A percentile compares a stretch with the other conserved stretches of the same genome.
Conservation (phyloP, 2,329 filamentous ascomycete species). For the Cladosporium sp. region DNA sequence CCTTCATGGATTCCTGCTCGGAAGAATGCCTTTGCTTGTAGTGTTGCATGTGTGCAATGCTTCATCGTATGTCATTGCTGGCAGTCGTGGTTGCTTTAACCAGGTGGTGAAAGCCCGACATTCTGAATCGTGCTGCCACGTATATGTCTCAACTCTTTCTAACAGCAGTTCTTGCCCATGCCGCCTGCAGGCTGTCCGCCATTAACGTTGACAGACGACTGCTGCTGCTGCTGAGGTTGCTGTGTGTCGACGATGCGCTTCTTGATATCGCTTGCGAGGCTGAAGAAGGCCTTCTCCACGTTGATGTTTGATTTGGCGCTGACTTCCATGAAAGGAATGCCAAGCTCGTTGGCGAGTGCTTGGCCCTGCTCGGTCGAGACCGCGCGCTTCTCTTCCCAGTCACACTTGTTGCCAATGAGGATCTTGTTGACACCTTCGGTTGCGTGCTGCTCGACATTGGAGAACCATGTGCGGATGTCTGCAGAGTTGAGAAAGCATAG, state of each 20-base stretch:
- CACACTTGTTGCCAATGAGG: slow-evolving; percentile 98
- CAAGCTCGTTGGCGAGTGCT: slow-evolving; percentile 87
- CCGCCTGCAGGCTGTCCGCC: slow-evolving; percentile 25
- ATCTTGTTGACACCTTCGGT: slow-evolving; percentile 99
- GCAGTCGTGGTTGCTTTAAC: not conserved
- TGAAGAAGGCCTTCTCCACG: slow-evolving; percentile 98
- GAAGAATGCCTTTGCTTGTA: not conserved
- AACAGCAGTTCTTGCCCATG: slow-evolving; percentile 61
- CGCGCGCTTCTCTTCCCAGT: slow-evolving; percentile 98
- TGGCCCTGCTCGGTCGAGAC: slow-evolving; percentile 92
- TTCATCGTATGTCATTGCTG: not conserved
- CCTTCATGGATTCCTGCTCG: not conserved
- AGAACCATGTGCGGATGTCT: slow-evolving; percentile 99
- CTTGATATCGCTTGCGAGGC: slow-evolving; percentile 93
- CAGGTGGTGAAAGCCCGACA: not conserved
- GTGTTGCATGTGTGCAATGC: not conserved
- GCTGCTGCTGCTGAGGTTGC: slow-evolving; percentile 73
- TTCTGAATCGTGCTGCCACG: not conserved
- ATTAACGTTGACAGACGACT: slow-evolving; percentile 29
- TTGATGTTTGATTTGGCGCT: slow-evolving; percentile 99
- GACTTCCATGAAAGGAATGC: slow-evolving; percentile 97
- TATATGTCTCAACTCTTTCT: slow-evolving; percentile 32
- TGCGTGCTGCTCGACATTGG: slow-evolving; percentile 96
- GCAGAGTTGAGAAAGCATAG: slow-evolving; percentile 10
- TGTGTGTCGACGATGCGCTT: slow-evolving; percentile 88